Evolutionary conservation across 345 rosid genomes (phyloP).

Genomic region (Combretum micranthum): DNA sequence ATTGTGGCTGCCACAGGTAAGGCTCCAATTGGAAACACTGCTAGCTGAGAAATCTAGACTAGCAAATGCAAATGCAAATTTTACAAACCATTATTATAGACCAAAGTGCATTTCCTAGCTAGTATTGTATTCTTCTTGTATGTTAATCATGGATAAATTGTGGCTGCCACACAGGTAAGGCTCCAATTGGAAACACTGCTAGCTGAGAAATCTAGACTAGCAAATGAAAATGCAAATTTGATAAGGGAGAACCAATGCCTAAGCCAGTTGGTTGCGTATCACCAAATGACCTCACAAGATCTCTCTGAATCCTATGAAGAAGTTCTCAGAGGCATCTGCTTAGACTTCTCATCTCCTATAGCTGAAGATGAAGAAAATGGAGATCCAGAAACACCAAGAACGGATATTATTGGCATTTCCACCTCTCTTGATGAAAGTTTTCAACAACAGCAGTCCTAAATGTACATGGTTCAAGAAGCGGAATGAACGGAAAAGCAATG

Average conservation of each 20-base stretch:
- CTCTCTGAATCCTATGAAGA: conserved; percentile 74
- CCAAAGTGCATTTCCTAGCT: too few relatives aligned
- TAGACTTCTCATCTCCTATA: conserved; percentile 77
- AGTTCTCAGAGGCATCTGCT: conserved; percentile 49
- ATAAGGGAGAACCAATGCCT: conserved; percentile 86
- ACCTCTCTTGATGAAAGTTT: conserved; percentile 32
- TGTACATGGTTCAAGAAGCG: not conserved
- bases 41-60: conserved; percentile 85
- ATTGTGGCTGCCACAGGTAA: conserved; percentile 44
- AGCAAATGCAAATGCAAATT: conserved; percentile 75
- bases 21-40: conserved; percentile 85
- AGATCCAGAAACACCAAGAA: conserved; percentile 4
- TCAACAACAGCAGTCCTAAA: conserved; percentile 24
- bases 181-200: conserved; percentile 88
- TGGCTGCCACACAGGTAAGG: conserved; percentile 57
- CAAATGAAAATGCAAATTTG: conserved; percentile 75
- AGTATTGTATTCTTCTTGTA: not conserved
- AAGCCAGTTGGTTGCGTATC: conserved; percentile 77
- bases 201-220: conserved; percentile 79
- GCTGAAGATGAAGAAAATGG: conserved; percentile 19
- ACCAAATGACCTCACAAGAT: conserved; percentile 72
- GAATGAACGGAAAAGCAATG: not conserved
- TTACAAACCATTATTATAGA: too few relatives aligned
- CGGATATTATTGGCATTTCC: conserved; percentile 16
- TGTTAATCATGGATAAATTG: not conserved